A percentile compares a stretch with the other conserved stretches of the same genome.
phyloP scores from a whole-genome alignment of 257 asterid species.

The Paraleonurus japonicus region DNA sequence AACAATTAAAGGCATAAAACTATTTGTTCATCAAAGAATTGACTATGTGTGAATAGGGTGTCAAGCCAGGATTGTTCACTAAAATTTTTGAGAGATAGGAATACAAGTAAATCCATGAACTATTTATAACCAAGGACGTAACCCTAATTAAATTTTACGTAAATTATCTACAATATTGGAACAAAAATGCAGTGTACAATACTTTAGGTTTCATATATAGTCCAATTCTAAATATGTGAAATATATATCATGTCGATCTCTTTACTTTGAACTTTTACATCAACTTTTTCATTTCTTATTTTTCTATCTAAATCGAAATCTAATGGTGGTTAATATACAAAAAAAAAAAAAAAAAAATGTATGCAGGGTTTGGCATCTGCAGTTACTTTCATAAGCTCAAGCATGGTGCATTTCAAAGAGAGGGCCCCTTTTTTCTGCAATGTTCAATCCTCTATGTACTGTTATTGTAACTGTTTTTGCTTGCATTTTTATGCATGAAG shows the following conservation, averaged over 20 bases:
- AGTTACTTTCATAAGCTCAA: conserved; percentile 54
- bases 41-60: no score
- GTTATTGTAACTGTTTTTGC: conserved; percentile 52
- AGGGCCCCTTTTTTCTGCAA: conserved; percentile 67
- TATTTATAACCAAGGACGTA: no score
- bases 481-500: conserved; percentile 54
- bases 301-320: background rate
- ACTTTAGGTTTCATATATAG: no score
- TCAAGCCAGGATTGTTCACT: background rate
- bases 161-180: no score
- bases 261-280: background rate
- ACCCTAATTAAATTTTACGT: no score
- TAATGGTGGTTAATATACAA: no score
- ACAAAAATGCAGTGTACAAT: no score
- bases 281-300: background rate
- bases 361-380: conserved; percentile 45
- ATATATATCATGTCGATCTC: no score
- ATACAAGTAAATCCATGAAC: background rate
- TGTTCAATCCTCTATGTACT: conserved; percentile 65
- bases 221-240: no score
- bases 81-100: background rate
- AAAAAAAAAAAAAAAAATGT: background rate
- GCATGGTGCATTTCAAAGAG: conserved; percentile 60
- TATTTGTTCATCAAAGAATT: no score
- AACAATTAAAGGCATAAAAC: background rate